phyloP scores from a whole-genome alignment of 1,284 basidiomycete species.

The Mycena sp. region DNA sequence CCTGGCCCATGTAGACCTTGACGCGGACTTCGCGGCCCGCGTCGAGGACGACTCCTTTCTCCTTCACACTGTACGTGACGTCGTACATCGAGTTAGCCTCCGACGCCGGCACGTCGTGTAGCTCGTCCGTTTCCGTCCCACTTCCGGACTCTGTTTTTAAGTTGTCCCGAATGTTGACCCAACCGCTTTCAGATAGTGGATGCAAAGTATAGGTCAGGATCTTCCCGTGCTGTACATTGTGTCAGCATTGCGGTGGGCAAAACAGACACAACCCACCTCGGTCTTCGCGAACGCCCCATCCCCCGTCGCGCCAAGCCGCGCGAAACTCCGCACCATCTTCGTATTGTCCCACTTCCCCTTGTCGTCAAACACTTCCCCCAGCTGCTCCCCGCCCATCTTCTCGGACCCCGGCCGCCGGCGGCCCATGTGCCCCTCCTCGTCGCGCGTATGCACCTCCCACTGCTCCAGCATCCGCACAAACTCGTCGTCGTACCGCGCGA shows the following conservation, averaged over 20 bases:
- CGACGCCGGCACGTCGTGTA: constrained; percentile 43
- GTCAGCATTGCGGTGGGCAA: not conserved
- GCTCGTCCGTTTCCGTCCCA: constrained; percentile 31
- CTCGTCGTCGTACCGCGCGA: constrained; percentile 80
- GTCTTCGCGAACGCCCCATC: constrained; percentile 46
- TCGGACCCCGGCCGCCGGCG: constrained; percentile 48
- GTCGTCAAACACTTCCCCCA: constrained; percentile 56
- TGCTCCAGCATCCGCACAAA: constrained; percentile 68
- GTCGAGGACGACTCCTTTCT: constrained; percentile 68
- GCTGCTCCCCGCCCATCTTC: constrained; percentile 45
- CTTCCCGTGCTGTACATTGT: constrained; percentile 49
- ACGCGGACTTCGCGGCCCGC: constrained; percentile 77
- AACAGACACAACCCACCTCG: constrained; percentile 22
- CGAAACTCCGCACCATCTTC: constrained; percentile 84
- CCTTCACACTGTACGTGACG: constrained; percentile 40
- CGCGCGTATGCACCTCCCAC: constrained; percentile 66
- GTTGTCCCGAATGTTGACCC: constrained; percentile 52
- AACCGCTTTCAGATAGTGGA: constrained; percentile 53
- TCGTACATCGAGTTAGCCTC: constrained; percentile 57
- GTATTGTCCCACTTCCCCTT: constrained; percentile 68
- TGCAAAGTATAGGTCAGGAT: constrained; percentile 53
- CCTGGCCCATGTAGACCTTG: constrained; percentile 82
- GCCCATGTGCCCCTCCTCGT: constrained; percentile 51
- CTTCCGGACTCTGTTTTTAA: constrained; percentile 33
- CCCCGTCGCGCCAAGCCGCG: constrained; percentile 59